phyloP scores from a whole-genome alignment of 495 filamentous ascomycete species.

The Terfezia boudieri region DNA sequence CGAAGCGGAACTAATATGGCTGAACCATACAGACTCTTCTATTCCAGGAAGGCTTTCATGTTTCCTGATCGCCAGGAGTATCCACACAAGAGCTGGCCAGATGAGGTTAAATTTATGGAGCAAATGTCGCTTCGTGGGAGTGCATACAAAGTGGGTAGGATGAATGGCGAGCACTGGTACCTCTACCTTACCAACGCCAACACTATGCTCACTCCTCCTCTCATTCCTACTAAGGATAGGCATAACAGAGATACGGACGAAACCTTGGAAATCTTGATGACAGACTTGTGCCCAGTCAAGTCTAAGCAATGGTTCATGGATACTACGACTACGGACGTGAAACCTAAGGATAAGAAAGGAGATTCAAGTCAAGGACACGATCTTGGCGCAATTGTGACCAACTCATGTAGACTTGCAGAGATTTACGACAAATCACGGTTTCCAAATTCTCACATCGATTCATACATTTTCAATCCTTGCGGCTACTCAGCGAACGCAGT shows the following conservation, averaged over 20 bases:
- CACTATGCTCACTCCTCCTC: constrained; percentile 59
- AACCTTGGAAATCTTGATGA: constrained; percentile 96
- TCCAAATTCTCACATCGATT: constrained; percentile 83
- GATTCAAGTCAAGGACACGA: constrained; percentile 84
- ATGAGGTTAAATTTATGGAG: constrained; percentile 83
- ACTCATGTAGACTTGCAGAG: constrained; percentile 68
- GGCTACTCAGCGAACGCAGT: constrained; percentile 97
- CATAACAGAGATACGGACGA: constrained; percentile 37
- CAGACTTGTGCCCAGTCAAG: constrained; percentile 77
- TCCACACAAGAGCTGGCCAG: constrained; percentile 90
- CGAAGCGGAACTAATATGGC: constrained; percentile 45
- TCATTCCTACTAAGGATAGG: constrained; percentile 37
- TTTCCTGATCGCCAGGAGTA: constrained; percentile 87
- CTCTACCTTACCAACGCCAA: constrained; percentile 82
- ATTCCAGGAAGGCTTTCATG: constrained; percentile 94
- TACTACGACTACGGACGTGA: background rate
- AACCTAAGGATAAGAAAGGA: constrained; percentile 48
- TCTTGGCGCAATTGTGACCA: constrained; percentile 78
- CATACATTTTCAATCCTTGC: constrained; percentile 91
- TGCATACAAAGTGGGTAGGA: constrained; percentile 98
- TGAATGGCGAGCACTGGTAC: constrained; percentile 99
- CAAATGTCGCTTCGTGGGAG: constrained; percentile 75
- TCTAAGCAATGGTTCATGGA: constrained; percentile 83
- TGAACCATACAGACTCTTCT: constrained; percentile 87
- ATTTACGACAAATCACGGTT: constrained; percentile 74